Percentiles rank a stretch among this genome's conserved stretches.
phyloP scores from a whole-genome alignment of 805 yeast species.

The Cyberlindnera maclurae region DNA sequence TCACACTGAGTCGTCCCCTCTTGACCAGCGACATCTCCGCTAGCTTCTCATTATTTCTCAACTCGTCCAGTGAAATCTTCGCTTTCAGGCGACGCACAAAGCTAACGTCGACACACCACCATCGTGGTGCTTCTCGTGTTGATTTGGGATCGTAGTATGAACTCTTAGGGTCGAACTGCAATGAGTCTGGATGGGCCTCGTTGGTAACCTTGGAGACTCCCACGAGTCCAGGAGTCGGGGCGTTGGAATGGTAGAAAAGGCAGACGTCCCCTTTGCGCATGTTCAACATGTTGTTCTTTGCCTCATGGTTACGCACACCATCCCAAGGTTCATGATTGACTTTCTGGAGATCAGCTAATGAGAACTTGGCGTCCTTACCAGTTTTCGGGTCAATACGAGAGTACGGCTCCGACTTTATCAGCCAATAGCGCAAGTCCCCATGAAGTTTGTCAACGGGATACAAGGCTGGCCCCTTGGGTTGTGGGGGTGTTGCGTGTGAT shows the following conservation, averaged over 20 bases:
- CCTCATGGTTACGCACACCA: conserved; percentile 54
- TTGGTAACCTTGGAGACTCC: conserved; percentile 35
- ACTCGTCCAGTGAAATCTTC: conserved; percentile 33
- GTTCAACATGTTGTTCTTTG: conserved; percentile 40
- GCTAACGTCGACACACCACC: conserved; percentile 52
- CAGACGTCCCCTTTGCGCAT: conserved; percentile 43
- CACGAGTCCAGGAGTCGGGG: conserved; percentile 47
- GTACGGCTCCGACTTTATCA: conserved; percentile 50
- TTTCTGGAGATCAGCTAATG: conserved; percentile 35
- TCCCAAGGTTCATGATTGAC: conserved; percentile 44
- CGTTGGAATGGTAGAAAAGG: conserved; percentile 50
- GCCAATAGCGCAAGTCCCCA: conserved; percentile 37
- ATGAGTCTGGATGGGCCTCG: conserved; percentile 32
- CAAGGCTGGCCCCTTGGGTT: conserved; percentile 28
- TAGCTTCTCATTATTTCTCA: conserved; percentile 29
- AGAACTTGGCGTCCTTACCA: conserved; percentile 42
- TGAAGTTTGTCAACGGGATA: conserved; percentile 23
- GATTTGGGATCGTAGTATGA: conserved; percentile 44
- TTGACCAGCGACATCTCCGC: conserved; percentile 38
- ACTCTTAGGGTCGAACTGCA: conserved; percentile 35
- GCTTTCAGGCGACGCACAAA: conserved; percentile 37
- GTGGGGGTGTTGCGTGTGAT: conserved; percentile 14
- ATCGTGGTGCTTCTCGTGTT: conserved; percentile 34
- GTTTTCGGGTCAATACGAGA: conserved; percentile 39
- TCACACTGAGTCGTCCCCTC: conserved; percentile 44